Evolutionary conservation across 2,329 filamentous ascomycete species (phyloP).

Genomic region (Aureobasidium leucospermi): DNA sequence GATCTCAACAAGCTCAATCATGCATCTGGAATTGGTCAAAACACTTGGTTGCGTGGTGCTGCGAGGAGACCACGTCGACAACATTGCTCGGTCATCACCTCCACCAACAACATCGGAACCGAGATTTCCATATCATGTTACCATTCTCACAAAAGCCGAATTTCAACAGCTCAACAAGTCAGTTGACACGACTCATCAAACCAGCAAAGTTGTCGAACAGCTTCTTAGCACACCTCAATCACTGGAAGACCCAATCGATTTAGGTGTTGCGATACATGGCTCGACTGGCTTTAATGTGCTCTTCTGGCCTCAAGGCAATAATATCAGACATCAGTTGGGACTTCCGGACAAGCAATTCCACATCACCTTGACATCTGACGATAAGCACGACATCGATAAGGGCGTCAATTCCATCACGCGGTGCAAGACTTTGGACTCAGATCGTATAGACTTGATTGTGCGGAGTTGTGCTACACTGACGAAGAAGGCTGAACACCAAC

Average conservation of each 20-base stretch:
- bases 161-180: background rate
- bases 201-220: background rate
- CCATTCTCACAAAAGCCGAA: background rate
- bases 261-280: background rate
- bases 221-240: background rate
- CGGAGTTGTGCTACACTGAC: background rate
- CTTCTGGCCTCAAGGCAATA: conserved; percentile 15
- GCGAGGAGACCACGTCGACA: background rate
- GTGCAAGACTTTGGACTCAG: background rate
- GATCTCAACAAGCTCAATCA: background rate
- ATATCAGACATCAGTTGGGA: background rate
- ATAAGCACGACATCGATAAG: conserved; percentile 14
- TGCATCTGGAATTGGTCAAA: background rate
- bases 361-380: conserved; percentile 5
- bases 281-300: conserved; percentile 3
- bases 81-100: background rate
- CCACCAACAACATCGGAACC: background rate
- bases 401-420: background rate
- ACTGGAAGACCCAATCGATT: background rate
- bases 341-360: conserved; percentile 8
- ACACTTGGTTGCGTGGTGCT: background rate
- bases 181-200: background rate
- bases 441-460: background rate
- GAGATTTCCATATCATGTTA: background rate
- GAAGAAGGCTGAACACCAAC: background rate